Evolutionary conservation across 768 basidiomycete genomes (phyloP).

Genomic region (Dentipellis sp.): DNA sequence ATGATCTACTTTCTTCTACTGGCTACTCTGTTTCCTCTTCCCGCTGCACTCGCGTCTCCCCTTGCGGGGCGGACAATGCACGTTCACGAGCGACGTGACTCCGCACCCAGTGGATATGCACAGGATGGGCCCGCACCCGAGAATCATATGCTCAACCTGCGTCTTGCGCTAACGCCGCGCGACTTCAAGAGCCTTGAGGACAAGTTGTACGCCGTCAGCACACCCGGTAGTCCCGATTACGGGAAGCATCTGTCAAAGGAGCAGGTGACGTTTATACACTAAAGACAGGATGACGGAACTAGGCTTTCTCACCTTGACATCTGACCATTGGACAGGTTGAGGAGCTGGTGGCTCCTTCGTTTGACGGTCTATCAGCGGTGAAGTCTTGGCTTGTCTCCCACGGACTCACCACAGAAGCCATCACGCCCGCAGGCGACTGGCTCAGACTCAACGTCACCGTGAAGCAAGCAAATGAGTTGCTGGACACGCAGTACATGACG

Average conservation of each 20-base stretch:
- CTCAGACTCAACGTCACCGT: neutral
- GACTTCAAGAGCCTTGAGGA: neutral
- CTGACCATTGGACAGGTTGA: slow-evolving; percentile 1
- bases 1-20: too few species aligned
- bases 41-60: neutral
- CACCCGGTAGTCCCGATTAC: neutral
- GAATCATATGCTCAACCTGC: neutral
- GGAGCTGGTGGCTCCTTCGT: neutral
- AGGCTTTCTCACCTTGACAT: too few species aligned
- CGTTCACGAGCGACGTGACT: slow-evolving; percentile 2
- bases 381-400: slow-evolving; percentile 6
- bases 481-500: neutral
- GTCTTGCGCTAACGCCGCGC: neutral
- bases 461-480: neutral
- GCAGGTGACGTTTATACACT: too few species aligned
- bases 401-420: slow-evolving; percentile 3
- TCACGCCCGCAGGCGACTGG: slow-evolving; percentile 13
- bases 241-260: slow-evolving; percentile 1
- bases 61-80: neutral
- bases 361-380: neutral
- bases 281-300: too few species aligned
- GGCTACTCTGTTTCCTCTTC: too few species aligned
- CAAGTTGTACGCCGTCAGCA: neutral
- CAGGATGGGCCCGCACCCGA: neutral
- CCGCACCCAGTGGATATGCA: neutral